These are phyloP conservation scores for Phialophora expanda DNA, from an alignment of 2,329 filamentous ascomycete species.

Conservation along the genomic window DNA sequence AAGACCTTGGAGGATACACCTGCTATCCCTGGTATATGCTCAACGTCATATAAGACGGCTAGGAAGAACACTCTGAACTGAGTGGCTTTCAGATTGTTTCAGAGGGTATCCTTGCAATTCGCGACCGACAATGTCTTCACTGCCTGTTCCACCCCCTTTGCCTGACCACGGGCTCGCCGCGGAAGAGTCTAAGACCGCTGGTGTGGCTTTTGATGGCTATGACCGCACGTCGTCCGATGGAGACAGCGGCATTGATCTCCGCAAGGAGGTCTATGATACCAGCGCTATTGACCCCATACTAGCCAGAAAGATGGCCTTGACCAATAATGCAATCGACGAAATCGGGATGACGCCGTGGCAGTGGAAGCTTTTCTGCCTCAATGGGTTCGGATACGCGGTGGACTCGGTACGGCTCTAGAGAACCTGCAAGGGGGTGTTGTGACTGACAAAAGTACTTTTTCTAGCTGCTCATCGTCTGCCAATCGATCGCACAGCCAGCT, in stretches of 20 bases:
- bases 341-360: constrained; percentile 67
- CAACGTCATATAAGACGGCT: neutral
- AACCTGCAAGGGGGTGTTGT: neutral
- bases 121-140: constrained; percentile 7
- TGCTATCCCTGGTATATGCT: constrained; percentile 2
- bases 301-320: constrained; percentile 47
- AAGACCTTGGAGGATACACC: neutral
- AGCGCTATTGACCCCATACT: constrained; percentile 45
- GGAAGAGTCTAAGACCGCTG: constrained; percentile 15
- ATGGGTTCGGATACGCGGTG: constrained; percentile 61
- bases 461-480: constrained; percentile 46
- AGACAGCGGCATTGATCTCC: constrained; percentile 28
- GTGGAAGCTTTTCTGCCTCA: constrained; percentile 65
- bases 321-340: constrained; percentile 56
- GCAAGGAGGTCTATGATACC: constrained; percentile 31
- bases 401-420: constrained; percentile 43
- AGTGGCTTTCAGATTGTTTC: neutral
- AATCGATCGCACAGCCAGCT: constrained; percentile 40
- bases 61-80: neutral
- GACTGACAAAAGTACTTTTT: constrained; percentile 12
- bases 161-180: constrained; percentile 13
- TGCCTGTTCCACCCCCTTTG: constrained; percentile 21
- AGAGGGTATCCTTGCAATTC: neutral
- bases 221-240: constrained; percentile 17
- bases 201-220: neutral